phyloP scores from a whole-genome alignment of 805 yeast genomes.

The baker's yeast (Saccharomyces cerevisiae) region DNA sequence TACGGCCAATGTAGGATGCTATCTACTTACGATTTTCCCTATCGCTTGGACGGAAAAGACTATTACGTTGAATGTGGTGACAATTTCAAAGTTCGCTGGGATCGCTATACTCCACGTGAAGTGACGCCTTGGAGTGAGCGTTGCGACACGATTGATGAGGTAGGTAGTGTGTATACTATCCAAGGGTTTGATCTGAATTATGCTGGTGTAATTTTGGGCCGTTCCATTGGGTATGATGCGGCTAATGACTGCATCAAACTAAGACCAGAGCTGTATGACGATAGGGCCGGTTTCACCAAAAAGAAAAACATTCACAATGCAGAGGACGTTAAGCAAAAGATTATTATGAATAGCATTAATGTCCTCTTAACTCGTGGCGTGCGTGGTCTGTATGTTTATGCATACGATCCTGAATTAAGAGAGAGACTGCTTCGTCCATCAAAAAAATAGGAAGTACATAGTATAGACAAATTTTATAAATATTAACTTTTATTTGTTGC shows the following conservation, averaged over 20 bases:
- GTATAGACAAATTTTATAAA: neutral
- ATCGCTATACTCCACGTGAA: slow-evolving; percentile 36
- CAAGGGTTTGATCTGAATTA: slow-evolving; percentile 43
- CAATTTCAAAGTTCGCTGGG: slow-evolving; percentile 39
- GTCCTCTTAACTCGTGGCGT: slow-evolving; percentile 41
- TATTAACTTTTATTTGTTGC: neutral
- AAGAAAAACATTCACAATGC: slow-evolving; percentile 34
- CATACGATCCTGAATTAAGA: slow-evolving; percentile 36
- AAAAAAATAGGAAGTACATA: neutral
- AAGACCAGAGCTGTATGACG: slow-evolving; percentile 35
- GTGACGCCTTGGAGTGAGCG: slow-evolving; percentile 40
- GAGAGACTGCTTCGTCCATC: slow-evolving; percentile 20
- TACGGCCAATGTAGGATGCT: slow-evolving; percentile 38
- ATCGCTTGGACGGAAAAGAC: slow-evolving; percentile 38
- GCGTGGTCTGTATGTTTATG: slow-evolving; percentile 36
- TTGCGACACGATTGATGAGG: slow-evolving; percentile 38
- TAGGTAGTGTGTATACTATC: slow-evolving; percentile 41
- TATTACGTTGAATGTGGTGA: slow-evolving; percentile 39
- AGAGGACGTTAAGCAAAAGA: slow-evolving; percentile 32
- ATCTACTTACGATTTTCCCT: slow-evolving; percentile 41
- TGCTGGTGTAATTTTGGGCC: slow-evolving; percentile 40
- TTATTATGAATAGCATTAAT: slow-evolving; percentile 38
- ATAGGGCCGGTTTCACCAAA: slow-evolving; percentile 39
- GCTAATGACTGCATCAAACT: slow-evolving; percentile 30
- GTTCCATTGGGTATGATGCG: slow-evolving; percentile 35